Evolutionary conservation across 2,329 filamentous ascomycete species (phyloP), one percentile per base, ranked within the genome.

Genomic region (Lomentospora prolificans): DNA sequence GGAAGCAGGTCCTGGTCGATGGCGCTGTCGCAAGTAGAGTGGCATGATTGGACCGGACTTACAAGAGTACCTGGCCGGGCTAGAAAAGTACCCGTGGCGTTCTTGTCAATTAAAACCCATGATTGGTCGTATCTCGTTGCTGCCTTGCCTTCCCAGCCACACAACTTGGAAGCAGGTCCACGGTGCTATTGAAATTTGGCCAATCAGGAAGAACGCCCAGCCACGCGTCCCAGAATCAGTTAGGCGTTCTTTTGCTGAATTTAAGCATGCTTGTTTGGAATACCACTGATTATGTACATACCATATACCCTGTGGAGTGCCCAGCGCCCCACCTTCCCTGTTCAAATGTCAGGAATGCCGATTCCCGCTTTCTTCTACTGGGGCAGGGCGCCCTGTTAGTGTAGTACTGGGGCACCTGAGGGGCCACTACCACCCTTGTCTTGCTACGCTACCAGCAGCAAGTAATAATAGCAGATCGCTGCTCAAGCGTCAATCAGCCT

Each of bases 81-180:
- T 17, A 17, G 36, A 41, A 39, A 41, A 41, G 36, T 41, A 41
- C 36, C 36, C 12, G 44, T 22, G 44, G 44, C 44, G 22, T 22
- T 25, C 44, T 9, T 17, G 5, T 48, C 22, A 25, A 48, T 48
- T 22, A 48, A 25, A 17, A 12, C 19, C 44, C 44, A 22, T 48
- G 44, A 48, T 48, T 48, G 44, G 44, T 19, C 24, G 17, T 14
- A 48, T 17, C 17, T 48, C 10, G 17, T 10, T 10, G 12, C 44
- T 22, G 44, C 44, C 44, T 48, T 48, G 44, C 44, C 44, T 25
- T 48, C 44, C 44, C 44, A 48, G 44, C 44, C 44, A 48, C 44
- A 19, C 44, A 14, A 19, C 24, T 48, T 46, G 19, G 17, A 22
- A 25, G 44, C 17, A 25, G 12, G 44, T 25, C 44, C 44, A 22